Base-by-base conservation (phyloP, 192 early-diverging fungal species). In the Haplosporangium gracile region DNA sequence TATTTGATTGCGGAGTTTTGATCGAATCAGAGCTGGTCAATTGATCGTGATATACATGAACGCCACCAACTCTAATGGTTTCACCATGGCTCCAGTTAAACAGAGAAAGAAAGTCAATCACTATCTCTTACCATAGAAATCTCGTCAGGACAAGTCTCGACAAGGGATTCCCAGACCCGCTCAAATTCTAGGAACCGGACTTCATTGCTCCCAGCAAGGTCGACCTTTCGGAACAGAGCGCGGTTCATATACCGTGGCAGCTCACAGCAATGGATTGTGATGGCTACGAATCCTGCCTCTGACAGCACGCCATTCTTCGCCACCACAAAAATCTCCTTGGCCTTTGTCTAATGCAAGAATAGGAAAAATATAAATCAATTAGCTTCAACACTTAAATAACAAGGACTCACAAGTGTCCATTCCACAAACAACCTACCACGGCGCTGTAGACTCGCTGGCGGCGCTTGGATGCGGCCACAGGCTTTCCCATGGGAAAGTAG, bases 171-270 rank as follows among this genome's bases (percentile, higher is more conserved):
- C 78, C 88, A 85, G 45, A 76, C 60, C 63, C 87, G 78, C 22
- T 83, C 85, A 77, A 85, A 85, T 49, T 86, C 83, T 26, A 40
- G 72, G 29, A 89, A 70, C 15, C 75, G 51, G 9, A 86, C 88
- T 36, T 81, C 75, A 22, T 74, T 39, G 29, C 65, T 42, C 1
- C 81, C 85, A 20, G 78, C 47, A 2, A 68, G 40, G 45, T 85
- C 80, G 2, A 88, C 77, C 36, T 86, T 88, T 9, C 88, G 88
- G 73, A 93, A 94, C 75, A 95, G 78, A 39, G 92, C 95, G n/a
- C 92, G 82, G 79, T 94, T 95, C 78, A 92, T 91, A 79, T 92
- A 95, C 24, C 93, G 90, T 18, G 95, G 95, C 69, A 95, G 77
- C 11, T 88, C 91, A 69, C 95, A 95, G 40, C 83, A 86, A 36